phyloP scores from a whole-genome alignment of 176 grass and related monocot species.

The Hordeum marinum region DNA sequence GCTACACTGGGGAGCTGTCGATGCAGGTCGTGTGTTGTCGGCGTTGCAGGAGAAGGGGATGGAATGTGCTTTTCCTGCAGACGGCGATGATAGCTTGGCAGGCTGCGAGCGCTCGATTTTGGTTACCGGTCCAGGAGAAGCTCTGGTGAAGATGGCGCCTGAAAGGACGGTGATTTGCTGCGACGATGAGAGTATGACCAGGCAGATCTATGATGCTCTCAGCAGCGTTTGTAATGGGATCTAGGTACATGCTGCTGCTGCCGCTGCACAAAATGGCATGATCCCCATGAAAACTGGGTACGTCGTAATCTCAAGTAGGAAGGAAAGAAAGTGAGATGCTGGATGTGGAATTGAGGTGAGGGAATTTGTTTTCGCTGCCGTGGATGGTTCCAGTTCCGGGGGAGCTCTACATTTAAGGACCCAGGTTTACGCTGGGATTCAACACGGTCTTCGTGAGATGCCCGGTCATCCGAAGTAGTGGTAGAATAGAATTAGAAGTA shows the following conservation, averaged over 20 bases:
- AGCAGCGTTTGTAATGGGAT: conserved; percentile 50
- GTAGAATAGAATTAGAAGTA: too few relatives aligned
- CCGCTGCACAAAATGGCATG: too few relatives aligned
- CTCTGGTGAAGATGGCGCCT: conserved; percentile 37
- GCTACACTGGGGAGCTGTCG: conserved; percentile 54
- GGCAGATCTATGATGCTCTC: conserved; percentile 48
- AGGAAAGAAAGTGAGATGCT: neutral
- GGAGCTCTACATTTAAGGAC: too few relatives aligned
- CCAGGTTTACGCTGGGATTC: too few relatives aligned
- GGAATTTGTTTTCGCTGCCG: neutral
- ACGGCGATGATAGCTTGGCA: neutral
- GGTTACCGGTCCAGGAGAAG: conserved; percentile 47
- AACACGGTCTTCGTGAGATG: too few relatives aligned
- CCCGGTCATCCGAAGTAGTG: too few relatives aligned
- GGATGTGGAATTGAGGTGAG: neutral
- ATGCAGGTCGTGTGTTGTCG: conserved; percentile 27
- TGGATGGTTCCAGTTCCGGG: neutral
- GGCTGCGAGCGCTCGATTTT: conserved; percentile 20
- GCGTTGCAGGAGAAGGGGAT: conserved; percentile 54
- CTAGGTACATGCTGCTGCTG: neutral
- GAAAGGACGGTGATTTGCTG: conserved; percentile 44
- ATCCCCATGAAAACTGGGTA: neutral
- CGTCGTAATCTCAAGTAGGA: neutral
- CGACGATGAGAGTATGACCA: conserved; percentile 32
- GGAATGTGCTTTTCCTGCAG: conserved; percentile 24